phyloP scores from a whole-genome alignment of 2,329 filamentous ascomycete species.

The Venturia oleaginea region DNA sequence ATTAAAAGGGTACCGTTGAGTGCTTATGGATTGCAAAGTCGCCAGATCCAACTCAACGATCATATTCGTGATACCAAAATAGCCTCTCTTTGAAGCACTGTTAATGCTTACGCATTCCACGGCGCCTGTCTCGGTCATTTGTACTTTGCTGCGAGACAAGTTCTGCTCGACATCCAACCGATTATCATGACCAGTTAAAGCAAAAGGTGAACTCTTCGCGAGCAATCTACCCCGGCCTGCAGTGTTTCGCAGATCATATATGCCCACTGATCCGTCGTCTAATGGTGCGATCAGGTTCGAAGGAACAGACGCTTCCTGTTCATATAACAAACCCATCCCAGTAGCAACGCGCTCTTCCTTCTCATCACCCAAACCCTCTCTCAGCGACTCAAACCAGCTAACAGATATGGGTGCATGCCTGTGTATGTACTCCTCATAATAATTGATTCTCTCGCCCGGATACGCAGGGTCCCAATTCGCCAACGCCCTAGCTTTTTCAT shows the following conservation, averaged over 20 bases:
- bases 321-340: constrained; percentile 59
- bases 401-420: constrained; percentile 64
- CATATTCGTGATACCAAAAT: constrained; percentile 68
- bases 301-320: constrained; percentile 43
- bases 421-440: constrained; percentile 85
- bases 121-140: constrained; percentile 61
- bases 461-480: constrained; percentile 80
- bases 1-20: constrained; percentile 66
- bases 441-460: constrained; percentile 61
- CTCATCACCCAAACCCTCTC: constrained; percentile 27
- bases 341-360: constrained; percentile 42
- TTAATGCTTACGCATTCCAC: constrained; percentile 80
- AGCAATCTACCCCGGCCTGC: constrained; percentile 51
- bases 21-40: constrained; percentile 59
- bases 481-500: constrained; percentile 47
- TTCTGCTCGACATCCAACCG: constrained; percentile 33
- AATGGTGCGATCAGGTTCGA: constrained; percentile 64
- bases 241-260: constrained; percentile 57
- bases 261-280: constrained; percentile 76
- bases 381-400: constrained; percentile 65
- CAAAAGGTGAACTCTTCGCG: constrained; percentile 54
- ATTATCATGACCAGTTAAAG: constrained; percentile 41
- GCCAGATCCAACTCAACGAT: constrained; percentile 76
- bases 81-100: constrained; percentile 56
- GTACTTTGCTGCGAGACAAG: constrained; percentile 38